Evolutionary conservation across 768 basidiomycete species (phyloP), one percentile per base, ranked within the genome.

Genomic region (Rickenella mellea): DNA sequence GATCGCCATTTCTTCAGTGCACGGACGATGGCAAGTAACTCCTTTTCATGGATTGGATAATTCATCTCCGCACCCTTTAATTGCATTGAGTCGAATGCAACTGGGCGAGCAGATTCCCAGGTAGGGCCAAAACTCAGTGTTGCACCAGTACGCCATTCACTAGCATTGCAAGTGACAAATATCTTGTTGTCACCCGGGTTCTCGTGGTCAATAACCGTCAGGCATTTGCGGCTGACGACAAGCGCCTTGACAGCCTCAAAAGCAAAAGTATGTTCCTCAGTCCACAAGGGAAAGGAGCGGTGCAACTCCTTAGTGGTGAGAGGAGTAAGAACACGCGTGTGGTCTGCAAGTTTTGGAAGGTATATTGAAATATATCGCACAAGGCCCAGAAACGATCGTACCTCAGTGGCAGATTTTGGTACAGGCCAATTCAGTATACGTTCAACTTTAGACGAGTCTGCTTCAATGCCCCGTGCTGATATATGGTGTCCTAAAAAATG

Each of bases 21-120:
- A 0, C 53, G 38, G 0, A 70, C 54, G 12, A 71, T 63, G 0
- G 63, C 63, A 0, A 67, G 42, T 0, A 68, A 40, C 46, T 69
- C 66, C 42, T 64, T 60, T 41, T 69, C 66, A 41, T 3, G 43
- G 33, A 1, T 35, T 30, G 4, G 48, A 52, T 12, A 54, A 15
- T 24, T 50, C 39, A 15, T 43, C 32, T 58, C 57, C 1, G 66
- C 63, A 9, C 48, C 47, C 26, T 51, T 57, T 17, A 59, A 54
- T 6, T 44, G 48, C 40, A 26, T 48, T 0, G 54, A 71, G 40
- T 60, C 53, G 45, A 64, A 50, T 2, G 49, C 49, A 1, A 48
- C 41, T 3, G 49, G 44, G 7, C 39, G 41, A 6, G 41, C 41
- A 5, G 43, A 6, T 11, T 22, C 17, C 41, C 43, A 45, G 22